Conservation (phyloP, 768 basidiomycete species). For the Mycena maculata region DNA sequence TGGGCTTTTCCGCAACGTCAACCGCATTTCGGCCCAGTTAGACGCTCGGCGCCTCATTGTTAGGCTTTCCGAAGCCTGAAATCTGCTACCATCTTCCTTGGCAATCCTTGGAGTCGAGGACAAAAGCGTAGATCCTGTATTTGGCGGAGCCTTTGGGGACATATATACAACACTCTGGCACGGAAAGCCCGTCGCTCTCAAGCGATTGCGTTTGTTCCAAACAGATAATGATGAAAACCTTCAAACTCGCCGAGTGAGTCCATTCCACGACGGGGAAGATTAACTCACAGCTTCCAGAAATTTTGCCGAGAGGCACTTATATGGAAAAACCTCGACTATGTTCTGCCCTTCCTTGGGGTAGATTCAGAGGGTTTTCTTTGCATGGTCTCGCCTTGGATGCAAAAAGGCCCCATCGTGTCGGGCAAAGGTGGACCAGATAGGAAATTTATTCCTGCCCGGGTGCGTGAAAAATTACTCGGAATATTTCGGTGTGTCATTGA, state of each 20-base stretch:
- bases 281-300: slow-evolving; percentile 10
- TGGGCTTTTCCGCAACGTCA: slow-evolving; percentile 17
- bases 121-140: background rate
- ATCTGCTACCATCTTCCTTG: slow-evolving; percentile 21
- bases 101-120: background rate
- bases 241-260: background rate
- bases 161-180: background rate
- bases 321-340: slow-evolving; percentile 36
- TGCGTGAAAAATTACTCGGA: background rate
- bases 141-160: slow-evolving; percentile 16
- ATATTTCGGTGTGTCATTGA: background rate
- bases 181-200: slow-evolving; percentile 10
- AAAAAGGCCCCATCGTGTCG: slow-evolving; percentile 27
- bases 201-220: slow-evolving; percentile 20
- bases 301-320: slow-evolving; percentile 37
- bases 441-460: background rate
- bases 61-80: background rate
- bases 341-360: slow-evolving; percentile 39
- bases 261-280: background rate
- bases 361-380: slow-evolving; percentile 32
- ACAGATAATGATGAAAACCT: background rate
- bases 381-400: slow-evolving; percentile 41
- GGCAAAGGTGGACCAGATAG: slow-evolving; percentile 5
- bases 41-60: slow-evolving; percentile 16
- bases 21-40: slow-evolving; percentile 7